phyloP scores from a whole-genome alignment of 331 rosid genomes.

The Acacia concinna region DNA sequence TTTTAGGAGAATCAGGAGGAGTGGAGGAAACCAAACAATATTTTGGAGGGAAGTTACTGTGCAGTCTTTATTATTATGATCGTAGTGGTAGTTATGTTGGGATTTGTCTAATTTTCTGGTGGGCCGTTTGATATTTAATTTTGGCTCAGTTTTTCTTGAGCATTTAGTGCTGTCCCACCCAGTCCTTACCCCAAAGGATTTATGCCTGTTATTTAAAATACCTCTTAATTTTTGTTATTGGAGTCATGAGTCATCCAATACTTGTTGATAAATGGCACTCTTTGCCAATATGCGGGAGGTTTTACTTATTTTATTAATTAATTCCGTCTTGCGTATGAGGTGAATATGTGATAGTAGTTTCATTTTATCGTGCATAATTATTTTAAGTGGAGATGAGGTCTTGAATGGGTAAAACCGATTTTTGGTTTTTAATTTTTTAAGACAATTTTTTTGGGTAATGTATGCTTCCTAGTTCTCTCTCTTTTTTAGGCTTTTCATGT shows the following conservation, averaged over 20 bases:
- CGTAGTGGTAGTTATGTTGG: constrained; percentile 8
- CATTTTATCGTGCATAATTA: too few species aligned
- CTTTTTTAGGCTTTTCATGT: too few species aligned
- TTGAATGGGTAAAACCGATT: too few species aligned
- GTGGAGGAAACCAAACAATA: constrained; percentile 17
- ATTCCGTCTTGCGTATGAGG: too few species aligned
- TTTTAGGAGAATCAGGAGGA: constrained; percentile 32
- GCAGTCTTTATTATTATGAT: constrained; percentile 17
- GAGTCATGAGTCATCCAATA: too few species aligned
- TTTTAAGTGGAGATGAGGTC: too few species aligned
- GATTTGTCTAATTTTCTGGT: constrained; percentile 3
- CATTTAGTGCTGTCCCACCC: constrained; percentile 21
- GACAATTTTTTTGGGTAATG: too few species aligned
- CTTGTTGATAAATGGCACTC: not conserved
- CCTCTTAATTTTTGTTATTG: not conserved
- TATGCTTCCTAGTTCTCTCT: too few species aligned
- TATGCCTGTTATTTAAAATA: constrained; percentile 8
- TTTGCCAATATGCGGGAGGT: not conserved
- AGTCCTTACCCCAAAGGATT: constrained; percentile 14
- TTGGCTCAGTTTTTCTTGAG: constrained; percentile 30
- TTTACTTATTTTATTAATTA: too few species aligned
- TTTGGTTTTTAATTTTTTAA: too few species aligned
- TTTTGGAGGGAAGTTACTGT: constrained; percentile 15
- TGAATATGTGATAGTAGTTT: too few species aligned
- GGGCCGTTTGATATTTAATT: constrained; percentile 22